phyloP scores from a whole-genome alignment of 352 stramenopile species.

The Phytophthora ohioensis region DNA sequence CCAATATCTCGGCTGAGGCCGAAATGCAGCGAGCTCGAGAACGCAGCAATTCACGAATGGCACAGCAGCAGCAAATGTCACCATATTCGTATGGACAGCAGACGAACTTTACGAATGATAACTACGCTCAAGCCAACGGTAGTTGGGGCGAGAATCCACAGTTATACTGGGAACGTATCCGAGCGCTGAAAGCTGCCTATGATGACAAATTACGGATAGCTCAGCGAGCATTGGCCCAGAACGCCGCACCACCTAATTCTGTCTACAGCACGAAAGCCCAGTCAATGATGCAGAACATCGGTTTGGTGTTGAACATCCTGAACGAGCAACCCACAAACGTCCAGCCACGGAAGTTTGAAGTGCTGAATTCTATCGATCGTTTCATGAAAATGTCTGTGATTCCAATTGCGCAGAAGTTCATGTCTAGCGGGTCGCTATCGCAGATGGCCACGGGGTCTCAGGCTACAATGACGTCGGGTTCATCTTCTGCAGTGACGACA shows the following conservation, averaged over 20 bases:
- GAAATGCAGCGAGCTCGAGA: slow-evolving; percentile 61
- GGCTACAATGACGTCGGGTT: neutral
- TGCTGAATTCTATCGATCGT: slow-evolving; percentile 81
- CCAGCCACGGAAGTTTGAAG: slow-evolving; percentile 69
- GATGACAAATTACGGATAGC: slow-evolving; percentile 62
- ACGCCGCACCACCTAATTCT: slow-evolving; percentile 67
- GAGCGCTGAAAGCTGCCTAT: slow-evolving; percentile 57
- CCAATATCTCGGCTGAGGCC: slow-evolving; percentile 49
- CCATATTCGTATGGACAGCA: slow-evolving; percentile 36
- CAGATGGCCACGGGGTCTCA: slow-evolving; percentile 10
- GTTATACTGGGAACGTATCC: slow-evolving; percentile 84
- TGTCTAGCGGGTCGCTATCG: slow-evolving; percentile 26
- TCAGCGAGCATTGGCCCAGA: slow-evolving; percentile 71
- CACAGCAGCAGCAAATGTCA: slow-evolving; percentile 31
- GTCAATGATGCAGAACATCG: slow-evolving; percentile 87
- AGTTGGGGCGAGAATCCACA: slow-evolving; percentile 45
- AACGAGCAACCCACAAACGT: slow-evolving; percentile 48
- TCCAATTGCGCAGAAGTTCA: slow-evolving; percentile 78
- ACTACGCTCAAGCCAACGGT: slow-evolving; percentile 22
- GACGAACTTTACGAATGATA: slow-evolving; percentile 19
- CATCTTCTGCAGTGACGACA: slow-evolving; percentile 4
- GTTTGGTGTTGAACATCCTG: slow-evolving; percentile 72
- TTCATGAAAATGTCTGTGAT: slow-evolving; percentile 85
- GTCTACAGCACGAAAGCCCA: slow-evolving; percentile 76
- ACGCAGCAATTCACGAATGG: slow-evolving; percentile 39